These are phyloP conservation scores for Phoma sp. DNA, from an alignment of 2,329 filamentous ascomycete genomes.

Conservation along the genomic window DNA sequence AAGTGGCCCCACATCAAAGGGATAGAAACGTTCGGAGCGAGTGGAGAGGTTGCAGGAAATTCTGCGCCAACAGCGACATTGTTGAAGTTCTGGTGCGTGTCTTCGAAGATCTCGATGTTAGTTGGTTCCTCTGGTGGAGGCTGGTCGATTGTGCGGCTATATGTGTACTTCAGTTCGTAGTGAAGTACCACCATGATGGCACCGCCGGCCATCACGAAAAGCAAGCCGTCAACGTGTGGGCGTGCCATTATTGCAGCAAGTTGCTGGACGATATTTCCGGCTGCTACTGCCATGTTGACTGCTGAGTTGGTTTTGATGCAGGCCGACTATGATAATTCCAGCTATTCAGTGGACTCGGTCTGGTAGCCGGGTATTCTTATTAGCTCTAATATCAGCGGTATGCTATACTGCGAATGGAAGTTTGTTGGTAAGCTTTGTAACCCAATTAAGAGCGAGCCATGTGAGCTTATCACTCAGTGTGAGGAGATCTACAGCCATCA, in stretches of 20 bases:
- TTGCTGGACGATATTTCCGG: not conserved
- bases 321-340: not conserved
- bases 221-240: not conserved
- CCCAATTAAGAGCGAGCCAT: not conserved
- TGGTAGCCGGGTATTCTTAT: not conserved
- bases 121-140: not conserved
- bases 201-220: not conserved
- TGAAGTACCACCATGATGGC: not conserved
- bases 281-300: not conserved
- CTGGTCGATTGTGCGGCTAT: not conserved
- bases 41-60: not conserved
- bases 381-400: not conserved
- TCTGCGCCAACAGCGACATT: not conserved
- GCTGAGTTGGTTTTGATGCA: not conserved
- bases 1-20: slow-evolving; percentile 5
- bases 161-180: not conserved
- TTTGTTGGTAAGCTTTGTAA: not conserved
- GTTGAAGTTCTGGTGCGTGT: not conserved
- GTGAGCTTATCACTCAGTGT: not conserved
- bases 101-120: not conserved
- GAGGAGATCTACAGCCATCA: not conserved
- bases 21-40: not conserved
- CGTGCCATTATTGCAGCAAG: not conserved
- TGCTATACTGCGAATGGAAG: not conserved
- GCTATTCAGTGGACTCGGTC: not conserved